Evolutionary conservation across 225 moss, liverwort and hornwort species (phyloP).

Genomic region (Neckera pumila): DNA sequence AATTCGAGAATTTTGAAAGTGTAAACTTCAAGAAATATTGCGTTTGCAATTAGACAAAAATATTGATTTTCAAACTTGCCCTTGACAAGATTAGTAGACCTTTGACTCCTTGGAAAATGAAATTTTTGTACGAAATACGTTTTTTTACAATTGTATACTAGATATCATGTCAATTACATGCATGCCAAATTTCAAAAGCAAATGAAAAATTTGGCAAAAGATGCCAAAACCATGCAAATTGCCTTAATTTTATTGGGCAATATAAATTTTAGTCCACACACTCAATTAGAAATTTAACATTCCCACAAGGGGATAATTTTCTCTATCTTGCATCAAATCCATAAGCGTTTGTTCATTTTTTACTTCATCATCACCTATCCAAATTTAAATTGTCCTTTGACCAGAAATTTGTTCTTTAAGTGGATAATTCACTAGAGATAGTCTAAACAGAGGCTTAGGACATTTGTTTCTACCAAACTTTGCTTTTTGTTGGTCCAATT

Average conservation of each 20-base stretch:
- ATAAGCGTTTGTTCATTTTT: too few relatives aligned
- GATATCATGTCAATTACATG: background rate
- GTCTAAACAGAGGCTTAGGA: too few relatives aligned
- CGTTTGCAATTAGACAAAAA: background rate
- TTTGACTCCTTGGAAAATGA: background rate
- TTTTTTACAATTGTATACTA: background rate
- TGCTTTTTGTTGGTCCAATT: too few relatives aligned
- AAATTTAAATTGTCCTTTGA: too few relatives aligned
- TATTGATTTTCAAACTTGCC: background rate
- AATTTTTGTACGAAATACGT: background rate
- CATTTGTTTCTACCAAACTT: too few relatives aligned
- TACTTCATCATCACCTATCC: too few relatives aligned
- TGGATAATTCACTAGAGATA: too few relatives aligned
- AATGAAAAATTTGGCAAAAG: too few relatives aligned
- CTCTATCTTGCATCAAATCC: background rate
- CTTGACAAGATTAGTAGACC: too few relatives aligned
- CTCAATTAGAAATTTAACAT: background rate
- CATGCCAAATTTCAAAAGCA: background rate
- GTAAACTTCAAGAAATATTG: background rate
- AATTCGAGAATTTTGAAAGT: too few relatives aligned
- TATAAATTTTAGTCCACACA: background rate
- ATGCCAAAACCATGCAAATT: background rate
- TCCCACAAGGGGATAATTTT: background rate
- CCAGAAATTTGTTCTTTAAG: too few relatives aligned
- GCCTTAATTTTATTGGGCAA: background rate